phyloP scores from a whole-genome alignment of 1,284 basidiomycete genomes.

The Laetiporus sulphureus region DNA sequence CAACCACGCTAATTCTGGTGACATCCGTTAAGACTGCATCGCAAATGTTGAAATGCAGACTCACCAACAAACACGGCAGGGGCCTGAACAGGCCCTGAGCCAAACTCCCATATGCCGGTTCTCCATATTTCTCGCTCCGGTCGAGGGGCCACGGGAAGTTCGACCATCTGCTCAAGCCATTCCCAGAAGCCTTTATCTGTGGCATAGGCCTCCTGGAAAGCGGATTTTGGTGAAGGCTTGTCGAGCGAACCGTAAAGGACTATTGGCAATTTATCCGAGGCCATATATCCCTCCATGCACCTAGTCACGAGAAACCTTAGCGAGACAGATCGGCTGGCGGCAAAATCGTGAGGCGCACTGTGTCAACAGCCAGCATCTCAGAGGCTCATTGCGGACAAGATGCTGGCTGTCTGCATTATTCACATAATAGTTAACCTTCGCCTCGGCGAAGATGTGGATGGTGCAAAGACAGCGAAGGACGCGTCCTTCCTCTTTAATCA shows the following conservation, averaged over 20 bases:
- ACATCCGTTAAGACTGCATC: slow-evolving; percentile 12
- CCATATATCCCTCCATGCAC: slow-evolving; percentile 5
- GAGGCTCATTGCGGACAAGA: slow-evolving; percentile 4
- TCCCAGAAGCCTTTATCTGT: slow-evolving; percentile 7
- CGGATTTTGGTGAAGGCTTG: slow-evolving; percentile 3
- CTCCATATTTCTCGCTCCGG: slow-evolving; percentile 9
- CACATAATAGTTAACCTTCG: slow-evolving; percentile 4
- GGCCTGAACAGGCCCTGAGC: slow-evolving; percentile 4
- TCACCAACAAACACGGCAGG: too few species aligned
- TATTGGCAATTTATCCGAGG: slow-evolving; percentile 8
- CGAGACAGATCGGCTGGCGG: background rate
- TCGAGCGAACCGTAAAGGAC: slow-evolving; percentile 8
- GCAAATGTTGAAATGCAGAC: background rate
- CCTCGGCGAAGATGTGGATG: slow-evolving; percentile 9
- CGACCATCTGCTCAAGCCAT: slow-evolving; percentile 8
- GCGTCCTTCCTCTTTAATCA: background rate
- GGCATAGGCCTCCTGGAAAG: slow-evolving; percentile 10
- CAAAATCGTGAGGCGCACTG: background rate
- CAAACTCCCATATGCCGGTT: slow-evolving; percentile 10
- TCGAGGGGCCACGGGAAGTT: slow-evolving; percentile 7
- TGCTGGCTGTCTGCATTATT: slow-evolving; percentile 6
- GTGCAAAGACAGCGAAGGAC: slow-evolving; percentile 8
- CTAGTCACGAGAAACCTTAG: slow-evolving; percentile 4
- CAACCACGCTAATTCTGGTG: slow-evolving; percentile 5
- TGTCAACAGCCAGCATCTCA: slow-evolving; percentile 1